A percentile compares a stretch with the other conserved stretches of the same genome.
Conservation (phyloP, 169 alveolate genomes). For the Miamiensis avidus region DNA sequence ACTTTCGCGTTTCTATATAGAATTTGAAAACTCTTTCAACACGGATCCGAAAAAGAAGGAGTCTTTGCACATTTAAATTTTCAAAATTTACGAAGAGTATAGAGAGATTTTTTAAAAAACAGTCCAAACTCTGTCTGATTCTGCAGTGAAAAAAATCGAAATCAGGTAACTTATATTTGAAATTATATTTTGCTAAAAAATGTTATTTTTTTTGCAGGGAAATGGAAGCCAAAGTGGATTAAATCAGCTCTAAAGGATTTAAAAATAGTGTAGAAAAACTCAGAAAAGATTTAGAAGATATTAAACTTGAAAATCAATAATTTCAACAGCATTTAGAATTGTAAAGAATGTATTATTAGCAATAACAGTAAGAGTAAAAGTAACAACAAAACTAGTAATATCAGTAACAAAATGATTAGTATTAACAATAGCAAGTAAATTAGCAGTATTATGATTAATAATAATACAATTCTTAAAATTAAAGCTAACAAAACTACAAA, state of each 20-base stretch:
- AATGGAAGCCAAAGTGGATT: not conserved
- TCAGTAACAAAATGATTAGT: too few species aligned
- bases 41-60: not conserved
- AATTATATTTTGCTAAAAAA: too few species aligned
- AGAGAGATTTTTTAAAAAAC: not conserved
- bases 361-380: not conserved
- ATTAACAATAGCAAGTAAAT: too few species aligned
- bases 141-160: not conserved
- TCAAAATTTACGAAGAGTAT: not conserved
- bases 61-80: not conserved
- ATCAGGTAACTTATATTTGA: not conserved
- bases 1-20: too few species aligned
- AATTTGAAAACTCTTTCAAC: not conserved
- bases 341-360: too few species aligned
- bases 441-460: too few species aligned
- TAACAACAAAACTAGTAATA: not conserved
- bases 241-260: not conserved
- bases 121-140: not conserved
- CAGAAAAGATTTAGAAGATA: not conserved
- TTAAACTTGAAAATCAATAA: not conserved
- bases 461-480: too few species aligned
- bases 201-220: not conserved
- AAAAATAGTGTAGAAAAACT: not conserved
- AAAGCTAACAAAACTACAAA: too few species aligned
- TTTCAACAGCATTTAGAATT: not conserved